Base-by-base conservation (phyloP, 2,329 filamentous ascomycete species). In the Pseudogymnoascus sp. region DNA sequence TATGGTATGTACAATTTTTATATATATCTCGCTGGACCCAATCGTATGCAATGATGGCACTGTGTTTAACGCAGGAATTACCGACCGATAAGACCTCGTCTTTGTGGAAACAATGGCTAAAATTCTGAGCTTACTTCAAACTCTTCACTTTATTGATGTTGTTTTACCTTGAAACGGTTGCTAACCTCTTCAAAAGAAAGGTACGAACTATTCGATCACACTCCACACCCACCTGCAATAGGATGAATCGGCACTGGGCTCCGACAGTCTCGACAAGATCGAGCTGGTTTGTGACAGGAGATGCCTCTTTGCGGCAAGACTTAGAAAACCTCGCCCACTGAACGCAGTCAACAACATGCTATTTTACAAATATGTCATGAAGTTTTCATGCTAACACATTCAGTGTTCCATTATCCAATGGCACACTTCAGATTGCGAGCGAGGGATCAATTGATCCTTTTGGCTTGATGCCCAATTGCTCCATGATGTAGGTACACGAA, bases 271-370 rank as follows among this genome's bases (percentile, higher is more conserved):
- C 77, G 76, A 76, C 74, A 75, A 77, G 73, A 75, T 77, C 74
- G 63, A 66, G 46, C 70, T 71, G 69, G 66, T 77, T 80, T 86
- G 86, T 91, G 91, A 92, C 81, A 76, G 90, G 92, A 86, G 85
- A 89, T 85, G 91, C 91, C 90, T 74, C 79, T 84, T 90, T 90
- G 91, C 78, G 91, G 90, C 91, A 96, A 91, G 92, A 56, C 92
- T 91, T 96, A 96, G 91, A 96, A 96, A 96, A 96, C 93, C 92
- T 96, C 87, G 91, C 90, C 92, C 90, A 93, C 92, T 96, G 92
- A 96, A 79, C 73, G 66, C 69, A 70, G 66, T 68, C 63, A 56
- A 56, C 49, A 36, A 56, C 49, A 56, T 56, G n/a, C 28, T 62
- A 25, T 31, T 62, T 62, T 25, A 28, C 42, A 31, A 62, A 34